Evolutionary conservation across 2,329 filamentous ascomycete species (phyloP).

Genomic region (Arthrinium phaeospermum): DNA sequence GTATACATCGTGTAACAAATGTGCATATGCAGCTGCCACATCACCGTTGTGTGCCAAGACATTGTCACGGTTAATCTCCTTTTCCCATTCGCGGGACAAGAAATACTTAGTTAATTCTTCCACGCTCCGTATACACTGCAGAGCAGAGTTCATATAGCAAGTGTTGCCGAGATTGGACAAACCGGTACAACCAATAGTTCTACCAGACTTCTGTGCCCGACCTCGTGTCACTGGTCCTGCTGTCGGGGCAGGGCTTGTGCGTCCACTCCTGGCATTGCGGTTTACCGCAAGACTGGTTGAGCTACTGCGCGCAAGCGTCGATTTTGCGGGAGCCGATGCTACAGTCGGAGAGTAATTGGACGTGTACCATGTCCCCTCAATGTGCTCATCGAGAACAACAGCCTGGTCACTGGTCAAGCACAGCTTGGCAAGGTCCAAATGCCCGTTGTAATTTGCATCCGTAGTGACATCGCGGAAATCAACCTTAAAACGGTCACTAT

Average conservation of each 20-base stretch:
- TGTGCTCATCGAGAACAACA: slow-evolving; percentile 83
- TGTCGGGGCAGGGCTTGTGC: slow-evolving; percentile 68
- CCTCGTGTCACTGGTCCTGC: slow-evolving; percentile 72
- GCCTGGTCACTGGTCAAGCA: slow-evolving; percentile 75
- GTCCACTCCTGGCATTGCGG: slow-evolving; percentile 62
- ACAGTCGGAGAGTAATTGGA: slow-evolving; percentile 50
- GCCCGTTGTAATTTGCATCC: slow-evolving; percentile 80
- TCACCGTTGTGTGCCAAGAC: slow-evolving; percentile 84
- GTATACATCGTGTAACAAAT: slow-evolving; percentile 80
- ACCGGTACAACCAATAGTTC: slow-evolving; percentile 78
- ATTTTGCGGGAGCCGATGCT: slow-evolving; percentile 40
- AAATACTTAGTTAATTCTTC: slow-evolving; percentile 96
- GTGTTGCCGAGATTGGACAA: slow-evolving; percentile 93
- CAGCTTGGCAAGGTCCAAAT: slow-evolving; percentile 66
- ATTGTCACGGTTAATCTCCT: slow-evolving; percentile 85
- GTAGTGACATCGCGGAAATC: slow-evolving; percentile 72
- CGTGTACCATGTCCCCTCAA: slow-evolving; percentile 64
- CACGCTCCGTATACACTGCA: slow-evolving; percentile 92
- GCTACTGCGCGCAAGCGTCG: slow-evolving; percentile 43
- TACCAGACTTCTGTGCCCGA: slow-evolving; percentile 70
- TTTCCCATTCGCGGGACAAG: slow-evolving; percentile 72
- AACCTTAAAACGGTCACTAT: slow-evolving; percentile 67
- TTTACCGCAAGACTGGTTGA: slow-evolving; percentile 40
- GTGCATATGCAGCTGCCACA: slow-evolving; percentile 84
- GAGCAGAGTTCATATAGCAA: slow-evolving; percentile 98